These are phyloP conservation scores for Helotiales sp. DNA, from an alignment of 2,329 filamentous ascomycete genomes.

Conservation along the genomic window DNA sequence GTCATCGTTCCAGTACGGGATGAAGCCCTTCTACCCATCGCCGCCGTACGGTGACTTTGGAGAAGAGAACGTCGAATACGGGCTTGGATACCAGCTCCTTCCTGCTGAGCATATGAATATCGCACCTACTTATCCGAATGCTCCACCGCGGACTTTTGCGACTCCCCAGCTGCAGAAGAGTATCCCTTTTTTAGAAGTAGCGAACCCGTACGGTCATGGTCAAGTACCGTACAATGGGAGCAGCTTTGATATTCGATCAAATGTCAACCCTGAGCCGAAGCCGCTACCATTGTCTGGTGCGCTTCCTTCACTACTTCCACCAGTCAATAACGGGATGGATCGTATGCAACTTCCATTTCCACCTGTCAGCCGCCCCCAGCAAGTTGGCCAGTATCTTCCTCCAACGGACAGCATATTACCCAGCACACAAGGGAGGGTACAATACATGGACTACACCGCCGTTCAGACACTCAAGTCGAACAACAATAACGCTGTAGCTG, in stretches of 20 bases:
- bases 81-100: slow-evolving; percentile 11
- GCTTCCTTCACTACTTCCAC: slow-evolving; percentile 17
- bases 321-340: slow-evolving; percentile 22
- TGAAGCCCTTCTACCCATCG: slow-evolving; percentile 22
- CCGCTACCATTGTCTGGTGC: slow-evolving; percentile 14
- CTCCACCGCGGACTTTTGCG: slow-evolving; percentile 21
- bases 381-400: slow-evolving; percentile 16
- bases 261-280: slow-evolving; percentile 23
- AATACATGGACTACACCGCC: slow-evolving; percentile 11
- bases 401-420: slow-evolving; percentile 13
- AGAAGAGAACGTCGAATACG: slow-evolving; percentile 31
- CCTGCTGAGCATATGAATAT: slow-evolving; percentile 8
- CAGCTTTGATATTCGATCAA: slow-evolving; percentile 21
- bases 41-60: slow-evolving; percentile 24
- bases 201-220: slow-evolving; percentile 20
- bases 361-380: slow-evolving; percentile 8
- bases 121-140: slow-evolving; percentile 13
- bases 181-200: slow-evolving; percentile 22
- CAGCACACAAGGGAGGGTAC: slow-evolving; percentile 6
- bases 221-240: slow-evolving; percentile 18
- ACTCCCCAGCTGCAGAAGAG: slow-evolving; percentile 19
- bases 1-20: slow-evolving; percentile 19
- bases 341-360: slow-evolving; percentile 27
- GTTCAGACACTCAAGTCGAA: slow-evolving; percentile 3
- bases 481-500: slow-evolving; percentile 14